Base-by-base conservation (phyloP, 2,329 filamentous ascomycete species). In the Penicillium sclerotiorum region DNA sequence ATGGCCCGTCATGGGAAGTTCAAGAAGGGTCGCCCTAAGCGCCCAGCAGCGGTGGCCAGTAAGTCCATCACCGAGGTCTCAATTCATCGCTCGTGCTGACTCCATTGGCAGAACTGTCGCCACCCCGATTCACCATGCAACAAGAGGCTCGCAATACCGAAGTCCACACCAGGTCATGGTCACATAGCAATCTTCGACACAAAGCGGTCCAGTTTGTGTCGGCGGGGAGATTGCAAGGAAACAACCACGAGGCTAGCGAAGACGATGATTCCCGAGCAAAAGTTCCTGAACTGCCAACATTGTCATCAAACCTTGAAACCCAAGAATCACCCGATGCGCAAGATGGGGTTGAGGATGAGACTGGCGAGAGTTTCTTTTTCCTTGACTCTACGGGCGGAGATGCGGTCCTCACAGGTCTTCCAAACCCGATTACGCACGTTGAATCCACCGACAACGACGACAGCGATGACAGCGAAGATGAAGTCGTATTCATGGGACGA, bases 391-490 rank as follows among this genome's bases (percentile, higher is more conserved):
- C 56, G 15, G 71, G 69, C 4, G 62, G 64, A 36, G 46, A 50
- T 18, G 41, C 62, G 8, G 36, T 48, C 30, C 25, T 65, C 4
- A 71, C 69, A 7, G 65, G 65, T 5, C 49, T 71, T 15, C 52
- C 66, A 8, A 55, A 67, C 40, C 67, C 68, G 5, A 48, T 50
- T 18, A 2, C 45, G 12, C 43, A 18, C 18, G 27, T 32, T 2
- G 46, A 52, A 8, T 11, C 15, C 15, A 73, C 73, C 13, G 71
- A 72, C 2, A 62, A 63, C 6, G 80, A 79, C 0, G 78, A 83
- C 2, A 62, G 64, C 6, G 80, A 79, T 0, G 78, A 83, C 55
- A 88, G 86, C 61, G 88, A 89, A 40, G 89, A 96, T 38, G 71
- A 74, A 49, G 63, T 74, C 27, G 65, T 74, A 6, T 74, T 74